phyloP scores from a whole-genome alignment of 2,329 filamentous ascomycete genomes.

The Diaporthe destruens region DNA sequence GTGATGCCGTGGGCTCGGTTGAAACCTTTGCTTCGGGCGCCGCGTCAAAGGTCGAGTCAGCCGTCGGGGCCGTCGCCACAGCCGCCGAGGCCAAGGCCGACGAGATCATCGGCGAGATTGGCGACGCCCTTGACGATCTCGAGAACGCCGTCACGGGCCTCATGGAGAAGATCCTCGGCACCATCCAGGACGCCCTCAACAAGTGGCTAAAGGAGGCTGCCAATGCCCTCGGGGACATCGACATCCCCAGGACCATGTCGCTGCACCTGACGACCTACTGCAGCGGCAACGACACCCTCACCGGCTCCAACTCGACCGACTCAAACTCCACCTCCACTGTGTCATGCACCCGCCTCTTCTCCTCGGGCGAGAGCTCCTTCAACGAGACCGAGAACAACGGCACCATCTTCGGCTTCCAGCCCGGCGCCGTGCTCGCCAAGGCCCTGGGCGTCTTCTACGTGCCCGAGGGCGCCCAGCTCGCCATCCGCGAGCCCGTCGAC shows the following conservation, averaged over 20 bases:
- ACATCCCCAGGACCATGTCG: conserved; percentile 37
- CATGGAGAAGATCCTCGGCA: conserved; percentile 39
- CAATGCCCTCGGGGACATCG: conserved; percentile 35
- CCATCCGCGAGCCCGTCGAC: conserved; percentile 39
- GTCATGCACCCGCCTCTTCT: conserved; percentile 37
- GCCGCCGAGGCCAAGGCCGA: conserved; percentile 39
- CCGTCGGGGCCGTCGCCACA: conserved; percentile 29
- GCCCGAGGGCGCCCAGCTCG: conserved; percentile 32
- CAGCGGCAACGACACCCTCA: conserved; percentile 15
- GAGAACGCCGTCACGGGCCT: conserved; percentile 38
- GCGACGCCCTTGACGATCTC: conserved; percentile 38
- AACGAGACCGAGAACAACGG: conserved; percentile 38
- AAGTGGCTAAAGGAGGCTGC: conserved; percentile 39
- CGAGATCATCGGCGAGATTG: conserved; percentile 39
- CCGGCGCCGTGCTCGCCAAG: conserved; percentile 34
- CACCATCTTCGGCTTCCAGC: conserved; percentile 41
- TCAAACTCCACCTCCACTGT: neutral
- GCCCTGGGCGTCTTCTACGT: conserved; percentile 41
- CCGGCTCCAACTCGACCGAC: conserved; percentile 26
- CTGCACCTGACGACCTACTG: conserved; percentile 41
- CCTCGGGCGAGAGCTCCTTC: conserved; percentile 26
- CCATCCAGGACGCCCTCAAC: conserved; percentile 40
- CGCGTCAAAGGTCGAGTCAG: conserved; percentile 24
- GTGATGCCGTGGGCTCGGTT: conserved; percentile 22
- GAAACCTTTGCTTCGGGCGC: conserved; percentile 30